Percentiles rank a stretch among this genome's conserved stretches.
phyloP scores from a whole-genome alignment of 1,284 basidiomycete species.

The Vanrija pseudolonga region DNA sequence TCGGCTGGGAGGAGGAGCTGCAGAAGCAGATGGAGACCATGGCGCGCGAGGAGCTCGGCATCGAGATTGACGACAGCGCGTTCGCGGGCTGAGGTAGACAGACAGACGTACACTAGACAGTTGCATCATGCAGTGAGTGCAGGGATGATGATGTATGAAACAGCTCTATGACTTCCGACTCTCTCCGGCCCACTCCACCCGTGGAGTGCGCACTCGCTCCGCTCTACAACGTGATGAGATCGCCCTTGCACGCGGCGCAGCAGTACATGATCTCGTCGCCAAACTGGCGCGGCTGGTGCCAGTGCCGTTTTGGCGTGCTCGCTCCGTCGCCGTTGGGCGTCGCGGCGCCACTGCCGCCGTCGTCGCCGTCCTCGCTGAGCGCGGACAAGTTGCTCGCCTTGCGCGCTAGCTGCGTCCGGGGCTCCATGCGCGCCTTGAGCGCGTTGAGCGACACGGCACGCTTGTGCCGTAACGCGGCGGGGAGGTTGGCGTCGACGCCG shows the following conservation, averaged over 20 bases:
- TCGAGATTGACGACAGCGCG: slow-evolving; percentile 51
- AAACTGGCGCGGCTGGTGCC: slow-evolving; percentile 28
- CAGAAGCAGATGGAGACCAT: slow-evolving; percentile 49
- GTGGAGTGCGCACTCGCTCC: neutral
- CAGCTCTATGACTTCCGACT: neutral
- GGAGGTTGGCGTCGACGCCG: slow-evolving; percentile 60
- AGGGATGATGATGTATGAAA: no score
- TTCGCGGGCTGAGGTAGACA: slow-evolving; percentile 49
- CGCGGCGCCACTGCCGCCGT: neutral
- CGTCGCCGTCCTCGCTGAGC: slow-evolving; percentile 4
- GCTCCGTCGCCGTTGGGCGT: slow-evolving; percentile 1
- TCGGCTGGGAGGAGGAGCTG: slow-evolving; percentile 44
- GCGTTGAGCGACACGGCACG: slow-evolving; percentile 78
- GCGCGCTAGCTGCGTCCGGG: neutral
- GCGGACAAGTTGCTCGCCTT: neutral
- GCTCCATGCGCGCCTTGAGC: slow-evolving; percentile 76
- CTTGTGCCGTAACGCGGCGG: slow-evolving; percentile 73
- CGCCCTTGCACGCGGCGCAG: slow-evolving; percentile 47
- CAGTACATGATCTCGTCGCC: slow-evolving; percentile 50
- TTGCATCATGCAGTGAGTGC: no score
- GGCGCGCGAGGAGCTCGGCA: slow-evolving; percentile 53
- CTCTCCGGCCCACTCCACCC: neutral
- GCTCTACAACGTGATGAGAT: slow-evolving; percentile 41
- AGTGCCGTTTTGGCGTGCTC: neutral
- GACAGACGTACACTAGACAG: neutral